These are phyloP conservation scores for Schizosaccharomyces versatilis DNA, from an alignment of 1,139 yeast genomes.

Conservation along the genomic window DNA sequence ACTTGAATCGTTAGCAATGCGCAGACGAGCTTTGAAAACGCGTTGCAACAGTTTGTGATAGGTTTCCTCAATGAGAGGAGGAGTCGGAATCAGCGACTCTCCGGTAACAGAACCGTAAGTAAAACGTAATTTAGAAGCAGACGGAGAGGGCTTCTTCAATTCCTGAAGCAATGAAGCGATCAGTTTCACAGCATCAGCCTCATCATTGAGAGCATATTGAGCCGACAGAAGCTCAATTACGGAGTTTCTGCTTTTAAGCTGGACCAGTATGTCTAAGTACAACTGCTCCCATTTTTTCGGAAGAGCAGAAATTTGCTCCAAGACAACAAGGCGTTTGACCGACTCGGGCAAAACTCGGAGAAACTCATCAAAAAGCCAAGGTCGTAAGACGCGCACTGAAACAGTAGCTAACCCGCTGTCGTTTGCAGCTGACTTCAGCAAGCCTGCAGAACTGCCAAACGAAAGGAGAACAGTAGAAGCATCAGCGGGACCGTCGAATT, in stretches of 20 bases:
- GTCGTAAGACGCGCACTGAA: constrained; percentile 44
- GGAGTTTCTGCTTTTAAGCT: constrained; percentile 26
- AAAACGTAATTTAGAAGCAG: constrained; percentile 46
- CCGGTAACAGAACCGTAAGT: constrained; percentile 17
- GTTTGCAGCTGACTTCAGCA: constrained; percentile 23
- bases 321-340: constrained; percentile 36
- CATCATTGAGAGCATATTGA: constrained; percentile 24
- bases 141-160: constrained; percentile 31
- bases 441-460: constrained; percentile 35
- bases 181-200: constrained; percentile 26
- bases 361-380: constrained; percentile 37
- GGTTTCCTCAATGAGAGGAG: constrained; percentile 38
- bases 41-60: constrained; percentile 57
- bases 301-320: constrained; percentile 34
- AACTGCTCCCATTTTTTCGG: constrained; percentile 42
- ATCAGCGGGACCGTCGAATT: constrained; percentile 22
- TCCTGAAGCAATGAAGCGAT: constrained; percentile 33
- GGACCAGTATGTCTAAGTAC: constrained; percentile 53
- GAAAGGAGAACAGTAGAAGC: constrained; percentile 35
- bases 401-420: constrained; percentile 29
- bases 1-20: constrained; percentile 32
- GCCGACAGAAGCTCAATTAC: constrained; percentile 30
- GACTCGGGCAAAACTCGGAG: constrained; percentile 33
- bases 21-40: constrained; percentile 33
- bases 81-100: constrained; percentile 14